A percentile compares a stretch with the other conserved stretches of the same genome.
Conservation (phyloP, 129 eudicot genomes). For the Arctium lappa region DNA sequence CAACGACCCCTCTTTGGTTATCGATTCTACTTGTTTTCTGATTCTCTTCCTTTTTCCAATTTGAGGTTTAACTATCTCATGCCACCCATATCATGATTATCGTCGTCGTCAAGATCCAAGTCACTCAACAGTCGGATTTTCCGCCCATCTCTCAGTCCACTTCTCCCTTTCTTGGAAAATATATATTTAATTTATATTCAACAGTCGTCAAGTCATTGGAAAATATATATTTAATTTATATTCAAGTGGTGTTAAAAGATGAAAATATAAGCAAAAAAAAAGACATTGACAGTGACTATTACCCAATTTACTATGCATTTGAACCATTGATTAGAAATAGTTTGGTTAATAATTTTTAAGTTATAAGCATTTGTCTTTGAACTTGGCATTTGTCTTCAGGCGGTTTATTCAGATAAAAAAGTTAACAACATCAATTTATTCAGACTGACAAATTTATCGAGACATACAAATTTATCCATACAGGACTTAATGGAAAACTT, state of each 20-base stretch:
- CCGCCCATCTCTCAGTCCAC: slow-evolving; percentile 72
- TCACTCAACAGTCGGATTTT: slow-evolving; percentile 56
- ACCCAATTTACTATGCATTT: neutral
- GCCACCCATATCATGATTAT: slow-evolving; percentile 65
- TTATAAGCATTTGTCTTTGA: too few relatives aligned
- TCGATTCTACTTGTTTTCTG: too few relatives aligned
- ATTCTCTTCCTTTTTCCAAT: neutral
- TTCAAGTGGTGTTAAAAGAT: neutral
- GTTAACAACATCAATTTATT: too few relatives aligned
- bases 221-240: neutral
- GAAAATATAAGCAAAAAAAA: neutral
- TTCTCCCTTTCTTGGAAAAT: slow-evolving; percentile 61
- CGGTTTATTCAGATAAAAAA: too few relatives aligned
- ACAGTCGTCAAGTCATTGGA: neutral
- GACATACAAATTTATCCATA: too few relatives aligned
- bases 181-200: neutral
- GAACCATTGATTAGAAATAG: neutral
- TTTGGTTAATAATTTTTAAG: too few relatives aligned
- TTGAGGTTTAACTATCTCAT: slow-evolving; percentile 35
- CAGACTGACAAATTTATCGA: too few relatives aligned
- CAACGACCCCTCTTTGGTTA: too few relatives aligned
- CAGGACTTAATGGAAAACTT: too few relatives aligned
- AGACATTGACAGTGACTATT: neutral
- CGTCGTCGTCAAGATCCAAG: slow-evolving; percentile 65
- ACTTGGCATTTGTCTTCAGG: too few relatives aligned